phyloP scores from a whole-genome alignment of 495 filamentous ascomycete species.

The Daldinia bambusicola region DNA sequence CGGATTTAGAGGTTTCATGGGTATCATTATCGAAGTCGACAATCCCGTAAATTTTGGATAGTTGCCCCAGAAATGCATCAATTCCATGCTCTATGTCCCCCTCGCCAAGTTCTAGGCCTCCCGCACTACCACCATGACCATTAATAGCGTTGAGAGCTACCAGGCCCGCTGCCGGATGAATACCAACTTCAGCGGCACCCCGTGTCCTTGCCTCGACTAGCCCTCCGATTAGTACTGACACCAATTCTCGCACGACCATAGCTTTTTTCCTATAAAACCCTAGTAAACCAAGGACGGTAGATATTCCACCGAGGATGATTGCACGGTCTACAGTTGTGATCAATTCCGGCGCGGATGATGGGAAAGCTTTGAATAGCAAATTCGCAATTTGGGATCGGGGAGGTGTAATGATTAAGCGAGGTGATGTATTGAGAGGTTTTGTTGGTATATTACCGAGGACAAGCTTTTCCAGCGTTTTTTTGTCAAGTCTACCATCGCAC shows the following conservation, averaged over 20 bases:
- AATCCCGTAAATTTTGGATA: conserved; percentile 63
- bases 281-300: conserved; percentile 79
- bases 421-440: conserved; percentile 53
- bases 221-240: conserved; percentile 82
- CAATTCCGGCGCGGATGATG: conserved; percentile 68
- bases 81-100: conserved; percentile 81
- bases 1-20: conserved; percentile 19
- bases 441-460: conserved; percentile 57
- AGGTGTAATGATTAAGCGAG: conserved; percentile 61
- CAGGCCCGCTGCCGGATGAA: conserved; percentile 90
- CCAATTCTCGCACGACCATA: conserved; percentile 82
- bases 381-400: conserved; percentile 73
- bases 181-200: conserved; percentile 91
- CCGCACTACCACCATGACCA: conserved; percentile 61
- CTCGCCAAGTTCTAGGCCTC: conserved; percentile 76
- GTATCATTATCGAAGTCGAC: conserved; percentile 50
- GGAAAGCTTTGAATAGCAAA: conserved; percentile 78
- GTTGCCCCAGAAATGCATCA: conserved; percentile 58
- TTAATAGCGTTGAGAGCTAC: conserved; percentile 66
- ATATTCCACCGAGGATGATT: conserved; percentile 83
- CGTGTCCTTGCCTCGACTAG: conserved; percentile 92
- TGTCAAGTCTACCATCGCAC: conserved; percentile 72
- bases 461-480: conserved; percentile 73
- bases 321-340: conserved; percentile 75
- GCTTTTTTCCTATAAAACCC: conserved; percentile 87